Evolutionary conservation across 169 alveolate species (phyloP), one percentile per base, ranked within the genome.

Genomic region (Eimeria acervulina): DNA sequence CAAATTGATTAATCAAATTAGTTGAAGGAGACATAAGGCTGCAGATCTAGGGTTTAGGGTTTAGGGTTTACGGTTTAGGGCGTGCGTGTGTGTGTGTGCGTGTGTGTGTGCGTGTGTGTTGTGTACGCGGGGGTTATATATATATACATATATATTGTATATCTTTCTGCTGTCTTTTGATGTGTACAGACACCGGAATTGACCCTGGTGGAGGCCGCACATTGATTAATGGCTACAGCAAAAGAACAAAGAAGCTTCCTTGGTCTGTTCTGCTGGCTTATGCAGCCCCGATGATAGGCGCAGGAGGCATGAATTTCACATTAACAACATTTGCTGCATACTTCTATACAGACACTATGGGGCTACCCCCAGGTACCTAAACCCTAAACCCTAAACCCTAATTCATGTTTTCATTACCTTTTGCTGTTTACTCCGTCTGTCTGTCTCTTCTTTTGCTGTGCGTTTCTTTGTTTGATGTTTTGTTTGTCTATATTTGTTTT

Each of bases 241-340:
- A 74, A 74, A 78, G 95, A 15, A 47, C 76, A 52, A 90, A 90
- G 63, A 85, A 90, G 6, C 89, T 90, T 38, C 63, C 95, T 21
- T 90, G 95, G 95, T 68, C 89, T 13, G 47, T 31, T 81, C 76
- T 90, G 19, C 89, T 90, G 7, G 47, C 95, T n/a, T 90, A 90
- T 33, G 95, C 95, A 28, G 95, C 95, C 1, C 95, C 95, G 3
- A 90, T 90, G 95, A 90, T 90, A 26, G 95, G 95, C 0, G 95
- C 95, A 21, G 95, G 95, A 13, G 95, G 95, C 28, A 90, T 90
- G 95, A 90, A 90, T 61, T 90, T 90, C 78, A 90, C 95, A 8
- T 59, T 90, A 36, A 90, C 95, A 15, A 90, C 95, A 1, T 90
- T 90, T 68, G 95, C 95, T 28, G 95, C 95, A 31, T 90, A 90